Evolutionary conservation across 208 protist genomes (phyloP), one percentile per base, ranked within the genome.

Genomic region (Trypanosoma mega): DNA sequence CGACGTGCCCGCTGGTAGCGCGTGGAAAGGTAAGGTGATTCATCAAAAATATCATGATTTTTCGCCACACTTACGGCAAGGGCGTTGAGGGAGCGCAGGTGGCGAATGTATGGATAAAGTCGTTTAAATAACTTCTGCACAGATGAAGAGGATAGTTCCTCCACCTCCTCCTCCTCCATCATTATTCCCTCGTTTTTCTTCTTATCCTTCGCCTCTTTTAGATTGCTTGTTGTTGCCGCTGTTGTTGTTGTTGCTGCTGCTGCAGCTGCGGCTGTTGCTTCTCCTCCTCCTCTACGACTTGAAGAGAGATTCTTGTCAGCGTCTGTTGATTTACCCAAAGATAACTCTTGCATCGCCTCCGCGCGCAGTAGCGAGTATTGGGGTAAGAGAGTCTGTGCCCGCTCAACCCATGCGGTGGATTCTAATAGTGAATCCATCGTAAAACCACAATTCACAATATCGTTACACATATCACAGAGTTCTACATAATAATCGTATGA

Each of bases 401-500:
- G 37, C 8, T 57, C 44, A 37, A 63, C 33, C 63, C 62, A 56
- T 30, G 49, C 55, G 46, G 33, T 57, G 53, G 41, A 48, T 27
- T 67, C 46, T 47, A 68, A 26, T 56, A 84, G 52, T 50, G 77
- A 54, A 63, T 74, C 61, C 69, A 68, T 41, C 56, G 71, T 66
- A 65, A 71, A 74, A 1, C 65, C 65, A 45, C 50, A 51, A 27
- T 72, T 72, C 20, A 72, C 65, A 47, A 72, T 56, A 26, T 72
- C 57, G 26, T 64, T 64, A 6, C 48, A 55, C 2, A 92, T 66
- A 34, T 18, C 39, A 58, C 74, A 84, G 4, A 96, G 80, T 56
- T 90, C 56, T 50, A 78, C 61, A 72, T 96, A 96, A 59, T 90
- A 91, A 26, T 74, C 72, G 72, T 90, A 92, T 12, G 63, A 78